Evolutionary conservation across 2,329 filamentous ascomycete genomes (phyloP).

Genomic region (Aspergillus cejpii): DNA sequence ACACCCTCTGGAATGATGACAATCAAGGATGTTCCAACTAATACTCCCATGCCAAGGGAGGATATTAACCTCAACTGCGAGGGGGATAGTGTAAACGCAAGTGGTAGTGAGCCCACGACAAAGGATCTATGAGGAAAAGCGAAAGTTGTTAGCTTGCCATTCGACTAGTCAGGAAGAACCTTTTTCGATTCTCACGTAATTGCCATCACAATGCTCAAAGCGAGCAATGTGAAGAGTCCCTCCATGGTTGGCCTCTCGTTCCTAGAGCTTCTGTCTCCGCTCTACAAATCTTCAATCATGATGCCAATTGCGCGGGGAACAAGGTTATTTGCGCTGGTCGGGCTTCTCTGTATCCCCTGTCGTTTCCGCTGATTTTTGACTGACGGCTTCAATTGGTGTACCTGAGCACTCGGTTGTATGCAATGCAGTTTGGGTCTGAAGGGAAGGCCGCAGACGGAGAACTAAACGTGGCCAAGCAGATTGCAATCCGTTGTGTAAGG

Average conservation of each 20-base stretch:
- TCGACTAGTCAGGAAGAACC: neutral
- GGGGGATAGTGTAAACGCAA: slow-evolving; percentile 79
- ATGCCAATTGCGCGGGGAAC: slow-evolving; percentile 14
- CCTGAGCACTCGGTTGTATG: neutral
- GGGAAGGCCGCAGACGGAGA: slow-evolving; percentile 7
- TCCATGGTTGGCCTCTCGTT: slow-evolving; percentile 47
- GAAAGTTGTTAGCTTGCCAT: slow-evolving; percentile 11
- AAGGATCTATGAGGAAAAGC: slow-evolving; percentile 64
- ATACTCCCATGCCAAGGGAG: slow-evolving; percentile 83
- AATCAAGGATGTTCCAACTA: slow-evolving; percentile 90
- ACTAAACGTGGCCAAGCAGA: slow-evolving; percentile 19
- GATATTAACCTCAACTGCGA: slow-evolving; percentile 85
- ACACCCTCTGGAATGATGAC: slow-evolving; percentile 97
- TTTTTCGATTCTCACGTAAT: slow-evolving; percentile 47
- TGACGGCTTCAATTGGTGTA: neutral
- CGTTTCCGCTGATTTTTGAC: neutral
- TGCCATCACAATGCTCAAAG: slow-evolving; percentile 59
- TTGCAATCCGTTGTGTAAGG: slow-evolving; percentile 20
- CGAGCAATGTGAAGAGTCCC: slow-evolving; percentile 59
- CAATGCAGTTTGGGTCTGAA: neutral
- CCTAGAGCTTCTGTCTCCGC: slow-evolving; percentile 19
- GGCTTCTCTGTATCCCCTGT: neutral
- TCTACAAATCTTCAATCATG: slow-evolving; percentile 28
- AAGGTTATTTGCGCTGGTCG: neutral
- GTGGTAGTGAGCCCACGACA: slow-evolving; percentile 79